Percentiles rank a stretch among this genome's conserved stretches.
Conservation (phyloP, 1,284 basidiomycete species). For the Neolentinus lepideus region DNA sequence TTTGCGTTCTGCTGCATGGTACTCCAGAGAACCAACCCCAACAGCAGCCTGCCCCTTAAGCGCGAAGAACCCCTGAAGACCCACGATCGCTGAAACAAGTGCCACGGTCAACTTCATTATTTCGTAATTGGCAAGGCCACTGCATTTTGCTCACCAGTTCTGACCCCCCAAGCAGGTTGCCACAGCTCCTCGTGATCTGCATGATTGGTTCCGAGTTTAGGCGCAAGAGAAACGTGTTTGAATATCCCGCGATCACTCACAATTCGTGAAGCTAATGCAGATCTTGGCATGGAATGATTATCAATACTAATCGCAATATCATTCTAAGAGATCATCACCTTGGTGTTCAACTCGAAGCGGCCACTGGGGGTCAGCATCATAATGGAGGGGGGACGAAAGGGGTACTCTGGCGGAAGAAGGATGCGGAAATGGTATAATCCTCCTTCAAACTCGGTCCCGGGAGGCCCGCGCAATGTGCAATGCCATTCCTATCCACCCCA, state of each 20-base stretch:
- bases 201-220: neutral
- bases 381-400: slow-evolving; percentile 90
- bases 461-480: slow-evolving; percentile 86
- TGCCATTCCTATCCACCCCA: slow-evolving; percentile 82
- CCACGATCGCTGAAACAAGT: slow-evolving; percentile 68
- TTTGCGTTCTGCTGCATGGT: slow-evolving; percentile 70
- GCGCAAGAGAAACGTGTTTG: neutral
- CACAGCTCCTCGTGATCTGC: slow-evolving; percentile 84
- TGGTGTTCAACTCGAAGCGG: slow-evolving; percentile 91
- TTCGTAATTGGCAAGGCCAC: slow-evolving; percentile 7
- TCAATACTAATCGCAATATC: neutral
- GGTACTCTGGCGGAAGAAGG: slow-evolving; percentile 87
- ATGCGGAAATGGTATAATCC: slow-evolving; percentile 92
- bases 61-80: slow-evolving; percentile 88
- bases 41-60: slow-evolving; percentile 85
- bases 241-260: slow-evolving; percentile 31
- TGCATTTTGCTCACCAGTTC: slow-evolving; percentile 58
- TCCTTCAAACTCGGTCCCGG: slow-evolving; percentile 86
- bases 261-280: slow-evolving; percentile 89
- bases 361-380: slow-evolving; percentile 95
- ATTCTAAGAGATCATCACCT: slow-evolving; percentile 46
- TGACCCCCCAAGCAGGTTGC: slow-evolving; percentile 97
- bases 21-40: slow-evolving; percentile 86
- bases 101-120: neutral
- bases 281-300: slow-evolving; percentile 44